Base-by-base conservation (phyloP, 495 filamentous ascomycete genomes). In the Bathelium albidoporum region DNA sequence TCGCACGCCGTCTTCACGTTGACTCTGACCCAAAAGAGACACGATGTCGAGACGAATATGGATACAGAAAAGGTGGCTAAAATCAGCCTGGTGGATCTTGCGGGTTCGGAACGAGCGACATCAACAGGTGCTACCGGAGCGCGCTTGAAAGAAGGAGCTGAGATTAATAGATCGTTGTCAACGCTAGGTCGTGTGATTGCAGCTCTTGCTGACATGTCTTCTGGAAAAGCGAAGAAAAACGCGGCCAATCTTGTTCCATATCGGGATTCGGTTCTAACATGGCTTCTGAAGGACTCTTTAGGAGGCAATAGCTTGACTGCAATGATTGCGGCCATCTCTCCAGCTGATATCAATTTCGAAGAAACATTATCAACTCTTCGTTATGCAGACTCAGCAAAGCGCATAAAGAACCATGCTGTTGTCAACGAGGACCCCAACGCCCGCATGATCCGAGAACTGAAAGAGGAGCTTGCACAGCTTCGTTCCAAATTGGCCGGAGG, bases 381-480 rank as follows among this genome's bases (percentile, higher is more conserved):
- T 63, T 99, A 99, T 77, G 94, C 94, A 53, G 94, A 99, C 73
- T 96, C 90, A 7, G 94, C 94, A 26, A 99, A 99, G 76, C 84
- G 94, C 67, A 99, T 99, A 80, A 97, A 97, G 89, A 97, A 99
- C 77, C 95, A 99, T 73, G 94, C 94, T 41, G 95, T 99, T 31
- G 89, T 99, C 73, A 99, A 99, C 78, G 94, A 99, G 72, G 94
- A 97, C 77, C 91, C 94, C 45, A 99, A 99, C 72, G 94, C 94
- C 65, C 86, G 93, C 63, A 99, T 99, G 94, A 97, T 99, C 64
- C 82, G 94, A 69, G 94, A 99, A 70, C 77, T 99, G 62, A 99
- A 97, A 73, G 94, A 99, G 71, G 94, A 99, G 69, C 75, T 99
- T 64, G 84, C 90, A 3, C 81, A 94, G 60, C 78, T 99, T 32